phyloP scores from a whole-genome alignment of 1,284 basidiomycete genomes.

The Tylopilus orsonianus region DNA sequence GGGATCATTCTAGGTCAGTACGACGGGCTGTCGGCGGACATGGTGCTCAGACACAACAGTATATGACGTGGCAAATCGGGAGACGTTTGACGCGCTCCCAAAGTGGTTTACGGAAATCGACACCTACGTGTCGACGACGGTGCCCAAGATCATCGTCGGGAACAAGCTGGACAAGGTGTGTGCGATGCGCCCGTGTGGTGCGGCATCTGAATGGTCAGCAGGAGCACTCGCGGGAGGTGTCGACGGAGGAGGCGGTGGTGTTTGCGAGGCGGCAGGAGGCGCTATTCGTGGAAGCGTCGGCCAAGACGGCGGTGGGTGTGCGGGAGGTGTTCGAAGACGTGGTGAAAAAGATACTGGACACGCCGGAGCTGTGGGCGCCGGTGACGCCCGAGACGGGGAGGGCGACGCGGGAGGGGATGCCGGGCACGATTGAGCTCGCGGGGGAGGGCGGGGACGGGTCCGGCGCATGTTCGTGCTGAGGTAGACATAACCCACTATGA shows the following conservation, averaged over 20 bases:
- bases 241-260: conserved; percentile 73
- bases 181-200: conserved; percentile 2
- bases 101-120: conserved; percentile 95
- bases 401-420: conserved; percentile 32
- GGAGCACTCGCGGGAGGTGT: conserved; percentile 89
- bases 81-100: conserved; percentile 90
- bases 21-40: background rate
- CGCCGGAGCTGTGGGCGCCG: conserved; percentile 65
- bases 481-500: conserved; percentile 15
- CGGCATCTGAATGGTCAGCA: conserved; percentile 30
- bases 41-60: conserved; percentile 47
- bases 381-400: conserved; percentile 23
- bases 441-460: conserved; percentile 3
- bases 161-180: conserved; percentile 94
- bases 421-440: conserved; percentile 36
- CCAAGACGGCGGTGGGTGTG: conserved; percentile 84
- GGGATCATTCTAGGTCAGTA: conserved; percentile 83
- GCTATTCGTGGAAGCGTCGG: conserved; percentile 85
- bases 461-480: conserved; percentile 22
- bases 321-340: conserved; percentile 80
- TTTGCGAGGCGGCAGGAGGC: conserved; percentile 84
- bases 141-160: conserved; percentile 94
- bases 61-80: conserved; percentile 90
- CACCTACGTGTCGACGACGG: conserved; percentile 83
- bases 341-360: conserved; percentile 70